Evolutionary conservation across 331 rosid species (phyloP), one percentile per base, ranked within the genome.

Genomic region (Spiraea crenata): DNA sequence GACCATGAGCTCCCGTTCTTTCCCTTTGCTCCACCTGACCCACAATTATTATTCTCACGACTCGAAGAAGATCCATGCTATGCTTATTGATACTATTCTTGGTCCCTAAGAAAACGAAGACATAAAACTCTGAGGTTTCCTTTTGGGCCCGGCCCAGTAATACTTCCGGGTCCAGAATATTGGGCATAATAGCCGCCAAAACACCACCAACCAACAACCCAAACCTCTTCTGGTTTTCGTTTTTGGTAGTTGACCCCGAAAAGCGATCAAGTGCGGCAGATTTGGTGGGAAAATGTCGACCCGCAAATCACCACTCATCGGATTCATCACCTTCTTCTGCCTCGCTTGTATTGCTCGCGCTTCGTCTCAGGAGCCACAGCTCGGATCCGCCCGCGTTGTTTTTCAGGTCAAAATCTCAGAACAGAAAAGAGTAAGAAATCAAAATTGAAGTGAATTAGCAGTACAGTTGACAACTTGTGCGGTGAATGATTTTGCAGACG

Each of bases 311-410:
- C 55, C 71, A 6, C 41, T 70, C 46, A 56, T 68, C 42, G 73
- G 77, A 77, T 60, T 76, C 15, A 64, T 48, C 34, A 38, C 58
- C 59, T 79, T 62, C 57, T 71, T 80, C 67, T 76, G 73, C 11
- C 16, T 88, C 58, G 14, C 6, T 25, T 25, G 65, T 37, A 67
- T 70, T 16, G 76, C 57, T 69, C 37, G 47, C 38, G 78, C 75
- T 46, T 75, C 75, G 3, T 49, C 82, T 69, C 80, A 45, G 16
- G 88, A 88, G 52, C 81, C 90, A 54, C 65, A 76, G 17, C 81
- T 91, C 3, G 97, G 97, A 78, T 91, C 91, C 1, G 71, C 87
- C 58, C 95, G 97, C 35, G 97, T 88, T 17, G 95, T 88, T 69
- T 91, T 91, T 76, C 97, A 91, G 95, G 97, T 90, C 5, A 48